phyloP scores from a whole-genome alignment of 148 eudicot species.

The Rhododendron griersonianum region DNA sequence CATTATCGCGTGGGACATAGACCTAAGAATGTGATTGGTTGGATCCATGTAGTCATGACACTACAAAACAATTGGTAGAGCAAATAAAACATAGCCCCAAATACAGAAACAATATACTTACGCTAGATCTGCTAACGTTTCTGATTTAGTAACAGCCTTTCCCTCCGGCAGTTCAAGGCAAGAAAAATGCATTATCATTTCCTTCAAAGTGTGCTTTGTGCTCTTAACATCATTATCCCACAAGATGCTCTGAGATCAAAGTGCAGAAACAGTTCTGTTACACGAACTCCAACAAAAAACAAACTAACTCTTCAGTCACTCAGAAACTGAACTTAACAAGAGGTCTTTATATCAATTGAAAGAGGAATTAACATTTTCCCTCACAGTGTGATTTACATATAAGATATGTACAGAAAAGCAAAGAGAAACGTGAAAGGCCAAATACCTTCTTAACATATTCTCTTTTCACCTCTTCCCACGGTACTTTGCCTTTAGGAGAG shows the following conservation, averaged over 20 bases:
- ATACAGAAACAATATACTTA: slow-evolving; percentile 29
- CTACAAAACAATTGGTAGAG: neutral
- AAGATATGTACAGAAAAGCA: neutral
- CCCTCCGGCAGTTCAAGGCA: slow-evolving; percentile 77
- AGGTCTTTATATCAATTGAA: neutral
- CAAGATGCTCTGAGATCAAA: slow-evolving; percentile 67
- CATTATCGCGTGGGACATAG: neutral
- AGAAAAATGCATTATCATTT: slow-evolving; percentile 80
- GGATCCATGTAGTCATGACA: neutral
- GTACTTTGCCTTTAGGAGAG: slow-evolving; percentile 61
- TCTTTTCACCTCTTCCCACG: slow-evolving; percentile 70
- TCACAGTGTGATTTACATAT: neutral
- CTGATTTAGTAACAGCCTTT: slow-evolving; percentile 67
- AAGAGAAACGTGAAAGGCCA: neutral
- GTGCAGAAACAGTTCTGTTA: neutral
- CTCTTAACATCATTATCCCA: slow-evolving; percentile 87
- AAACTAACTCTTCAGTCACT: neutral
- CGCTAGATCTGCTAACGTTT: slow-evolving; percentile 65
- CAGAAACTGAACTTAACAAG: neutral
- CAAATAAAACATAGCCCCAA: too few relatives aligned
- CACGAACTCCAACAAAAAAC: neutral
- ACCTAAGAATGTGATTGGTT: neutral
- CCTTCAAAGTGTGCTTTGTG: slow-evolving; percentile 79
- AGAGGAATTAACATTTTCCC: neutral
- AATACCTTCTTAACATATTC: slow-evolving; percentile 84